A percentile compares a stretch with the other conserved stretches of the same genome.
These are phyloP conservation scores for Geosmithia flava DNA, from an alignment of 2,329 filamentous ascomycete genomes.

Conservation along the genomic window DNA sequence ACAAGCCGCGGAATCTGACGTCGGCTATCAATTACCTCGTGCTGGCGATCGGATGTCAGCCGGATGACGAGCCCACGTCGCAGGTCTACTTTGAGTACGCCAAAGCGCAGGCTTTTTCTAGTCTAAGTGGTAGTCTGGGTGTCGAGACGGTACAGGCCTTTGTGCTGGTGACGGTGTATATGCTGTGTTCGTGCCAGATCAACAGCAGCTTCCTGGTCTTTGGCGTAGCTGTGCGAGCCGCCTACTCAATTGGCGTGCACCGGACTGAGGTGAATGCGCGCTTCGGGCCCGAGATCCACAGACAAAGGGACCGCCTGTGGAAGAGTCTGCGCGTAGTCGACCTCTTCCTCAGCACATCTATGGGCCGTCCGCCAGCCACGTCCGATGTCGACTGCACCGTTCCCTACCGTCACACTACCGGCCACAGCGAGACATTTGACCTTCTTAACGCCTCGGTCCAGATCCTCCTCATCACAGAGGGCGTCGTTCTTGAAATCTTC, in stretches of 20 bases:
- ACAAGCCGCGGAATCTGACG: constrained; percentile 20
- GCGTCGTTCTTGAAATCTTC: constrained; percentile 38
- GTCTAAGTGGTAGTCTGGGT: constrained; percentile 31
- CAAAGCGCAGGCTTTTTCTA: constrained; percentile 28
- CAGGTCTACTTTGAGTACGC: constrained; percentile 37
- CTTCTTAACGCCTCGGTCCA: constrained; percentile 39
- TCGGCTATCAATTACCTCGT: constrained; percentile 35
- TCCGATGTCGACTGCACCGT: constrained; percentile 43
- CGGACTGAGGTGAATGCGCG: constrained; percentile 40
- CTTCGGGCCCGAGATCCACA: constrained; percentile 29
- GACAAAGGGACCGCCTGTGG: constrained; percentile 37
- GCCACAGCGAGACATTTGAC: constrained; percentile 22
- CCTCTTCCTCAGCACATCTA: constrained; percentile 37
- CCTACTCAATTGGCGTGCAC: constrained; percentile 40
- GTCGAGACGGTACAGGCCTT: constrained; percentile 38
- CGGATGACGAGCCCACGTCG: constrained; percentile 24
- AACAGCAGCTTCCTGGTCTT: constrained; percentile 43
- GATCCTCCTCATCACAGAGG: constrained; percentile 37
- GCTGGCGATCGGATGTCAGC: constrained; percentile 34
- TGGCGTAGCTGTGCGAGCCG: constrained; percentile 37
- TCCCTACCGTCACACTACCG: constrained; percentile 20
- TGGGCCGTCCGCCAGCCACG: constrained; percentile 40
- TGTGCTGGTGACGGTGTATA: constrained; percentile 37
- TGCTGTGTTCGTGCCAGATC: constrained; percentile 41
- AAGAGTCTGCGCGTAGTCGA: constrained; percentile 40